Evolutionary conservation across 306 rosid species (phyloP).

Genomic region (Astragalus membranaceus): DNA sequence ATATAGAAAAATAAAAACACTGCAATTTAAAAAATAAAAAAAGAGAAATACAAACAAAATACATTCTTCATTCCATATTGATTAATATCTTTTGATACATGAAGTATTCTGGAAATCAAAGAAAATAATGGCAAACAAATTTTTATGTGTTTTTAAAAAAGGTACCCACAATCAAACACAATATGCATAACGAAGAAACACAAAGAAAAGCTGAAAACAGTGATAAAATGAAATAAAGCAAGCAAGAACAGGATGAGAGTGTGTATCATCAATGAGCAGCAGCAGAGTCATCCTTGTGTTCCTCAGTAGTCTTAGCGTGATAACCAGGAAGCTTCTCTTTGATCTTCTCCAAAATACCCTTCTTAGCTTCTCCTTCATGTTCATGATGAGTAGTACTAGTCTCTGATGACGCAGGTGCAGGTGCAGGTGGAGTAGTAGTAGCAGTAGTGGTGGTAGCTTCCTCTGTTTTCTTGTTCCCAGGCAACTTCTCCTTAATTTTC

Average conservation of each 20-base stretch:
- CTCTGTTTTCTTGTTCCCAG: conserved; percentile 74
- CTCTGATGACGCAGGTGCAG: not conserved
- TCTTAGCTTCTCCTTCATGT: conserved; percentile 52
- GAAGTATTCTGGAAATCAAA: not conserved
- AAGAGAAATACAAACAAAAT: not conserved
- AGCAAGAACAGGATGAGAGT: no score
- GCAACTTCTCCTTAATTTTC: conserved; percentile 78
- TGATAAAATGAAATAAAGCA: not conserved
- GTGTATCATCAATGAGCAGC: not conserved
- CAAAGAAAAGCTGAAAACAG: not conserved
- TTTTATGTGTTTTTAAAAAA: not conserved
- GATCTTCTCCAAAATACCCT: conserved; percentile 76
- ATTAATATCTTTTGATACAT: not conserved
- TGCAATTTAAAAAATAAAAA: no score
- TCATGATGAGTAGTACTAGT: conserved; percentile 21
- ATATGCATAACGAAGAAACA: not conserved
- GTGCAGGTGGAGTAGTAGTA: conserved; percentile 1
- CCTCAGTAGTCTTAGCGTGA: conserved; percentile 21
- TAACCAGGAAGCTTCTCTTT: conserved; percentile 82
- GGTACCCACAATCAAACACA: not conserved
- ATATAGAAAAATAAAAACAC: no score
- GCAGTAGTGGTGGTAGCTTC: conserved; percentile 16
- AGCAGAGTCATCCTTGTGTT: conserved; percentile 8
- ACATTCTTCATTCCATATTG: not conserved
- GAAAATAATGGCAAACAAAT: not conserved